Evolutionary conservation across 306 rosid genomes (phyloP), one percentile per base, ranked within the genome.

Genomic region (Malus fusca): DNA sequence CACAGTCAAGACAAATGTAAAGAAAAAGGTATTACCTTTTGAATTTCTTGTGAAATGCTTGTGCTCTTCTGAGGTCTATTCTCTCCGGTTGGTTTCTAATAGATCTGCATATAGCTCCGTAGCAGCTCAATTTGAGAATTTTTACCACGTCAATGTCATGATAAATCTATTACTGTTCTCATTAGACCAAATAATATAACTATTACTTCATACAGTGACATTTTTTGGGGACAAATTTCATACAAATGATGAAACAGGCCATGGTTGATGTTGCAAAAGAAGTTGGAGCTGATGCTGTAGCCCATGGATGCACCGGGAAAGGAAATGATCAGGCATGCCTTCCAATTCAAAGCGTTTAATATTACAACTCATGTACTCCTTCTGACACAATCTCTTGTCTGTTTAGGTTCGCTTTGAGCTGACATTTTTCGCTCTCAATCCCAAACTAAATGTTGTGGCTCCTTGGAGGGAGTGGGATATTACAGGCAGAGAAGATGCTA

Each of bases 391-490:
- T 68, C 11, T 77, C 51, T 23, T 80, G 63, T 33, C 77, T 77
- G 17, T 71, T 74, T 72, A 93, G 97, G 97, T 94, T 73, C 95
- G 96, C 7, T 94, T 94, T 87, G 98, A 94, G 96, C 86, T 92
- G 74, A 88, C 98, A 8, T 91, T 94, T 88, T 92, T 94, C 73
- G 96, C 98, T 64, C 86, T 94, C 55, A 88, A 92, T 85, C 98
- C 98, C 74, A 88, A 87, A 82, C 90, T 94, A 44, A 90, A 88
- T 35, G 97, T 94, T 58, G 98, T 94, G 72, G 98, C 97, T 81
- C 98, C 98, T 68, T 94, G 97, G 97, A 91, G 98, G 85, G 98
- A 92, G 80, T 94, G 98, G 98, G 97, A 88, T 75, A 88, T 88
- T 59, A 85, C 64, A 2, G 98, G 98, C 58, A 86, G 98, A 88